A percentile compares a stretch with the other conserved stretches of the same genome.
These are phyloP conservation scores for Penicillium manginii DNA, from an alignment of 495 filamentous ascomycete species.

Conservation along the genomic window DNA sequence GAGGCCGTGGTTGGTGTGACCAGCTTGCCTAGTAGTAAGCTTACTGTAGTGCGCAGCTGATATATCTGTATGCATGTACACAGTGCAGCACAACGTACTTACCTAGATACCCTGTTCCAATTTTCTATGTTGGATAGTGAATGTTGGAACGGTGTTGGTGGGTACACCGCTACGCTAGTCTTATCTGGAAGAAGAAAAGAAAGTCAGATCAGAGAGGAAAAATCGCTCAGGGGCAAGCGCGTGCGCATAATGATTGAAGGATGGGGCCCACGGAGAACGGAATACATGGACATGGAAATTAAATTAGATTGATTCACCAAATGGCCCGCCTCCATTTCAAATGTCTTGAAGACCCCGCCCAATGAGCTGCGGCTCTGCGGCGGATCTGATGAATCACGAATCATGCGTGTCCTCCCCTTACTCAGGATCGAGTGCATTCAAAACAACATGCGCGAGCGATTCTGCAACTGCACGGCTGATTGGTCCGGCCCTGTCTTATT, in stretches of 20 bases:
- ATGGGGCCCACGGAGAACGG: background rate
- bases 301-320: background rate
- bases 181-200: background rate
- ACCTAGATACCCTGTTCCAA: background rate
- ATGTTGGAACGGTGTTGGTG: background rate
- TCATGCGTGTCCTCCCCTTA: background rate
- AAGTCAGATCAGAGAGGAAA: background rate
- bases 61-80: constrained; percentile 1
- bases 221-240: constrained; percentile 2
- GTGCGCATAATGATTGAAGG: background rate
- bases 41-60: constrained; percentile 1
- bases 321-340: constrained; percentile 1
- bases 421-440: background rate
- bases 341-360: background rate
- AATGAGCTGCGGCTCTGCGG: background rate
- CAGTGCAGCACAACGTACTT: background rate
- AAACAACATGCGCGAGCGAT: background rate
- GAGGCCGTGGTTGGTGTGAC: constrained; percentile 2
- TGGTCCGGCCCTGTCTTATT: background rate
- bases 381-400: constrained; percentile 4
- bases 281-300: background rate
- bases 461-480: background rate
- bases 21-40: background rate
- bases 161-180: background rate
- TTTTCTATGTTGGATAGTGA: background rate